These are phyloP conservation scores for Leucocoprinus sp. DNA, from an alignment of 768 basidiomycete genomes.

Conservation along the genomic window DNA sequence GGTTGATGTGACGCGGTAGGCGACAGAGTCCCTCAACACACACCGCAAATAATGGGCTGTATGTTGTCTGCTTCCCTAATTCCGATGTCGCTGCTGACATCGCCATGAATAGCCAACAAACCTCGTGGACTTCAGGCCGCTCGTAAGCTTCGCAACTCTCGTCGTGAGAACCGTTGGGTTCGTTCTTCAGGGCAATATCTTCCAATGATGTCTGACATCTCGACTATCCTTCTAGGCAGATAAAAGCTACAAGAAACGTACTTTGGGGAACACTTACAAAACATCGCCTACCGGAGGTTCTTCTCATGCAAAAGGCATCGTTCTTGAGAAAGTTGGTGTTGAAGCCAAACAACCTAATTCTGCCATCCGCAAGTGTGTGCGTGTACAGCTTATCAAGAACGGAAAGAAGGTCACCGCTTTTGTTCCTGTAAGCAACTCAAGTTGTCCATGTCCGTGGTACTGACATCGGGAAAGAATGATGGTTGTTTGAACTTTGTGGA, in stretches of 20 bases:
- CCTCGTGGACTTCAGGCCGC: constrained; percentile 98
- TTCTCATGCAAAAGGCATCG: constrained; percentile 99
- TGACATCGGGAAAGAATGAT: constrained; percentile 55
- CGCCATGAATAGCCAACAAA: constrained; percentile 72
- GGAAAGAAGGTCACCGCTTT: constrained; percentile 99
- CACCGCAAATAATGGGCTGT: constrained; percentile 71
- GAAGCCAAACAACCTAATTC: constrained; percentile 99
- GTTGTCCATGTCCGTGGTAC: not conserved
- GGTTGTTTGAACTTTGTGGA: constrained; percentile 98
- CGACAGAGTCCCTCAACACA: constrained; percentile 19
- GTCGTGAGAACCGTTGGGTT: constrained; percentile 97
- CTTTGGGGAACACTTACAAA: constrained; percentile 98
- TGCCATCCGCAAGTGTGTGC: constrained; percentile 99
- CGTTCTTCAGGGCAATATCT: constrained; percentile 16
- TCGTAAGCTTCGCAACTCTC: constrained; percentile 91
- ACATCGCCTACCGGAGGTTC: constrained; percentile 99
- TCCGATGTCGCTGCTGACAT: constrained; percentile 11
- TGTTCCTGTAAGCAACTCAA: constrained; percentile 61
- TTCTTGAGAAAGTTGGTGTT: constrained; percentile 99
- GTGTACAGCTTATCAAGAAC: constrained; percentile 99
- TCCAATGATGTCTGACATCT: constrained; percentile 7
- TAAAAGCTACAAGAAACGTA: constrained; percentile 98
- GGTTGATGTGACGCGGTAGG: constrained; percentile 24
- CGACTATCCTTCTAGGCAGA: constrained; percentile 60
- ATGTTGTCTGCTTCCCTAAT: constrained; percentile 31